A percentile compares a stretch with the other conserved stretches of the same genome.
These are phyloP conservation scores for Basipetospora chlamydospora DNA, from an alignment of 2,329 filamentous ascomycete genomes.

Conservation along the genomic window DNA sequence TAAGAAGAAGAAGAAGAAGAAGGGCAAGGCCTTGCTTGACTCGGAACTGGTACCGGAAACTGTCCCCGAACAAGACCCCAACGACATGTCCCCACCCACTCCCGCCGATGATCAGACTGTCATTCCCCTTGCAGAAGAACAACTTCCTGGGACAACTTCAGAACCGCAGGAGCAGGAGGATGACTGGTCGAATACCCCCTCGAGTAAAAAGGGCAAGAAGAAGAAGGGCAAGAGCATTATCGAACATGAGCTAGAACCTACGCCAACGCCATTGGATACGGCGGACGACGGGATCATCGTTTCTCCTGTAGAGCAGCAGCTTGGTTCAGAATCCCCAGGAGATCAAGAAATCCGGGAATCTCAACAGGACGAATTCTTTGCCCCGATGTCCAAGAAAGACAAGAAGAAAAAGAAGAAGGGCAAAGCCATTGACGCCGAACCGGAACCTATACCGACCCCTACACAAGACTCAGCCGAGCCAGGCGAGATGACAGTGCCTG, in stretches of 20 bases:
- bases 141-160: too few relatives aligned
- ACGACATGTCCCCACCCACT: too few relatives aligned
- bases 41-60: too few relatives aligned
- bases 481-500: not conserved
- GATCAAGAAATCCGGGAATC: not conserved
- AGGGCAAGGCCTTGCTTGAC: conserved; percentile 6
- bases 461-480: not conserved
- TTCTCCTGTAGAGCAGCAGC: not conserved
- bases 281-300: too few relatives aligned
- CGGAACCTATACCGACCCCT: not conserved
- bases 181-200: not conserved
- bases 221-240: conserved; percentile 17
- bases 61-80: too few relatives aligned
- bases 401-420: conserved; percentile 8
- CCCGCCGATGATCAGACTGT: too few relatives aligned
- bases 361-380: not conserved
- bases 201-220: conserved; percentile 16
- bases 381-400: conserved; percentile 6
- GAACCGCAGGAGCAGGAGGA: too few relatives aligned
- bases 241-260: not conserved
- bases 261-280: not conserved
- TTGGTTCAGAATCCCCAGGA: not conserved
- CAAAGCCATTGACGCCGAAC: not conserved
- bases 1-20: conserved; percentile 9
- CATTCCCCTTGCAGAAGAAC: too few relatives aligned